Evolutionary conservation across 2,329 filamentous ascomycete genomes (phyloP).

Genomic region (Aspergillus puulaauensis): DNA sequence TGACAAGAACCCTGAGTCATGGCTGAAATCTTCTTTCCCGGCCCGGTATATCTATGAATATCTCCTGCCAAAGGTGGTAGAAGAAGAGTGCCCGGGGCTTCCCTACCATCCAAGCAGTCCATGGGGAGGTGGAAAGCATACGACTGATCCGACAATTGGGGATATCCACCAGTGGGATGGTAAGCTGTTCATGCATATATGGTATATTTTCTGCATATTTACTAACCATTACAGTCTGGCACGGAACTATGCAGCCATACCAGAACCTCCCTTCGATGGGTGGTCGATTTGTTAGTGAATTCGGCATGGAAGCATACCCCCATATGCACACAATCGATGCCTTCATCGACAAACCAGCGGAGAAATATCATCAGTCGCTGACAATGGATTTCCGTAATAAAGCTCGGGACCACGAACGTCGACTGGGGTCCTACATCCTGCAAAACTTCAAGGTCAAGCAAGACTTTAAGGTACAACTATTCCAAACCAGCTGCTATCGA

Average conservation of each 20-base stretch:
- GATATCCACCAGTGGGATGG: slow-evolving; percentile 94
- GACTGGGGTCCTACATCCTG: slow-evolving; percentile 82
- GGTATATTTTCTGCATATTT: no score
- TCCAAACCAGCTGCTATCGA: no score
- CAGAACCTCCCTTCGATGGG: neutral
- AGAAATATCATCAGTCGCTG: slow-evolving; percentile 79
- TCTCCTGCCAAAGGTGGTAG: slow-evolving; percentile 71
- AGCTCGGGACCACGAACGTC: slow-evolving; percentile 80
- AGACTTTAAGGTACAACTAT: slow-evolving; percentile 37
- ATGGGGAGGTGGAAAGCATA: slow-evolving; percentile 70
- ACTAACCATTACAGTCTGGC: neutral
- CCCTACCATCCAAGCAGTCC: slow-evolving; percentile 81
- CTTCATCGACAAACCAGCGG: slow-evolving; percentile 69
- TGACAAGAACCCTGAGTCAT: no score
- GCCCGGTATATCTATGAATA: slow-evolving; percentile 95
- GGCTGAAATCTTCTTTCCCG: slow-evolving; percentile 67
- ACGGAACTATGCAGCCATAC: neutral
- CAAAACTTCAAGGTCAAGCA: slow-evolving; percentile 72
- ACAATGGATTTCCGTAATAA: slow-evolving; percentile 97
- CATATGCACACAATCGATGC: slow-evolving; percentile 50
- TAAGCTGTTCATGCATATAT: no score
- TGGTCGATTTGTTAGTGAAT: neutral
- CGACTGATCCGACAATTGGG: slow-evolving; percentile 68
- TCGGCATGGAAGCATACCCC: neutral
- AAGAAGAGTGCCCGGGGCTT: slow-evolving; percentile 63